Evolutionary conservation across 2,329 filamentous ascomycete species (phyloP), one percentile per base, ranked within the genome.

Genomic region (Zopfia rhizophila): DNA sequence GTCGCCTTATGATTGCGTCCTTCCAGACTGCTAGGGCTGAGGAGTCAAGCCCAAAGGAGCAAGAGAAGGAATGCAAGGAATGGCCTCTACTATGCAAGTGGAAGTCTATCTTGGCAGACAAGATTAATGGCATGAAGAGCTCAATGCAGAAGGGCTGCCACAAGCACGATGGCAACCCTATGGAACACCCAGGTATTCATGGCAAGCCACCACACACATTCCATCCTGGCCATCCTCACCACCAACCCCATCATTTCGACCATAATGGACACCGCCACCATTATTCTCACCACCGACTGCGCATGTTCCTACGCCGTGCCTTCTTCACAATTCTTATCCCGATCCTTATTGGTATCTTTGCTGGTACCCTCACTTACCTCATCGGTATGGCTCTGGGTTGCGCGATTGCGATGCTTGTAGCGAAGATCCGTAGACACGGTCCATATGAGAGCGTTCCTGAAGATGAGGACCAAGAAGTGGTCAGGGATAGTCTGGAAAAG

Each of bases 361-460:
- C 86, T 31, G 88, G 88, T 62, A 80, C 90, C 42, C 78, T 79
- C 21, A 84, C 87, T 53, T 87, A 86, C 69, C 68, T 89, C 28
- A 65, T 90, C 33, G 86, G 85, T 42, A 87, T 90, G 80, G 72
- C 85, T 45, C 68, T 87, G 28, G 86, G 86, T 51, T 84, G 82
- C 38, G 58, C 87, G 40, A 75, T 85, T 41, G 79, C 86, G 38
- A 83, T 82, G 46, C 37, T 86, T 18, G 83, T 83, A 75, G 80
- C 82, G 52, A 71, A 78, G 50, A 65, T 86, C 50, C 80, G 82
- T 39, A 75, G 78, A 36, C 70, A 72, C 32, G 40, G 51, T 25
- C 37, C 46, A 4, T 72, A 72, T 50, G 60, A 66, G 53, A 53
- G 56, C n/a, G 56, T 72, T 32, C 57, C 62, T n/a, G 50, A 61